These are phyloP conservation scores for Stylonectria norvegica DNA, from an alignment of 2,329 filamentous ascomycete genomes.

Conservation along the genomic window DNA sequence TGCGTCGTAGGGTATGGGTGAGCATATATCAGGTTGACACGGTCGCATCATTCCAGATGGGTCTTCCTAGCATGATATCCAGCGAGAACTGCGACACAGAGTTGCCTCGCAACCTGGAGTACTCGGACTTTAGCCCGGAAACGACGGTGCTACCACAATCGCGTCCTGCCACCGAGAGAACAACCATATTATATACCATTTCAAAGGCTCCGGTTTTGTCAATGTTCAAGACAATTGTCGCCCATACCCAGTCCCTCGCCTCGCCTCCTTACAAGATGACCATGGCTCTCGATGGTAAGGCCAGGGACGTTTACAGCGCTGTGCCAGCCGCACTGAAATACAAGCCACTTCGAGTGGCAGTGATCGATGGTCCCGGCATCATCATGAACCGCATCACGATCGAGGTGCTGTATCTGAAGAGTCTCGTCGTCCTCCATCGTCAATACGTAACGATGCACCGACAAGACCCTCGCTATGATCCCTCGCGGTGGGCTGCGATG, in stretches of 20 bases:
- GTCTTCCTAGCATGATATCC: constrained; percentile 45
- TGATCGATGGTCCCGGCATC: constrained; percentile 23
- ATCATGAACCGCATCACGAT: constrained; percentile 29
- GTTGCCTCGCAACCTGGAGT: constrained; percentile 18
- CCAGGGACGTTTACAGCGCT: constrained; percentile 16
- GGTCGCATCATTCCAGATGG: constrained; percentile 45
- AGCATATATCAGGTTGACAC: constrained; percentile 43
- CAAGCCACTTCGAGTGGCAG: constrained; percentile 22
- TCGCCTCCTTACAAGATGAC: constrained; percentile 12
- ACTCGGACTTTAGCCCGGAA: constrained; percentile 15
- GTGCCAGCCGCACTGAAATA: constrained; percentile 26
- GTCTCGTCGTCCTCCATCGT: constrained; percentile 32
- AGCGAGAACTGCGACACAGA: constrained; percentile 18
- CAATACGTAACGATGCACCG: constrained; percentile 19
- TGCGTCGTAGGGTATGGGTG: constrained; percentile 46
- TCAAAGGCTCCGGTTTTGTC: constrained; percentile 27
- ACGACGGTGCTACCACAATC: constrained; percentile 14
- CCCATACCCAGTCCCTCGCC: constrained; percentile 13
- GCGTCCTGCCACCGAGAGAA: constrained; percentile 16
- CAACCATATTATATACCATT: constrained; percentile 25
- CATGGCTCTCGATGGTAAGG: constrained; percentile 18
- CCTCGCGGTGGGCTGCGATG: constrained; percentile 23
- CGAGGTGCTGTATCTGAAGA: constrained; percentile 31
- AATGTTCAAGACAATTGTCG: constrained; percentile 23
- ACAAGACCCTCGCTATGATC: constrained; percentile 9